Evolutionary conservation across 192 early-diverging fungal genomes (phyloP), one percentile per base, ranked within the genome.

Genomic region (Podila minutissima): DNA sequence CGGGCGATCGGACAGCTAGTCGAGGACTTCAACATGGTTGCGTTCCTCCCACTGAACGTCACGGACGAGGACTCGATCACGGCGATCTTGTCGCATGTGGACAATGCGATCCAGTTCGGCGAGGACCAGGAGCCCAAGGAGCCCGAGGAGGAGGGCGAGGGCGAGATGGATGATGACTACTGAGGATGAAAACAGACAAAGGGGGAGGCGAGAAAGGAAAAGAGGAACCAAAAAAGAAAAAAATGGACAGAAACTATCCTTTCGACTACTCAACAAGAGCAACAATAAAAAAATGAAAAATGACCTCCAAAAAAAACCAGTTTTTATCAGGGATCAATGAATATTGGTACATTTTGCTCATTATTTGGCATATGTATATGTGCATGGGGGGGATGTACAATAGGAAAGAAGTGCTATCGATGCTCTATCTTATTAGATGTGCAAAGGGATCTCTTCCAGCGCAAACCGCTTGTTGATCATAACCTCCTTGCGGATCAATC

Each of bases 1-100:
- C 83, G 87, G 62, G 96, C 97, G 1, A 88, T 99, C 67, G 97
- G 95, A 38, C 91, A 92, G 66, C 83, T 99, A 72, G 92, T 93
- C 72, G 96, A 98, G 35, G 96, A 98, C 74, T 98, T 93, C 75
- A 98, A 95, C 83, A 97, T 99, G 97, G 98, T 99, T 12, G 89
- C 88, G 55, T 98, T 98, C 75, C 72, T 99, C 60, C 97, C 97
- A 53, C 84, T 99, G 24, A 95, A 99, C 79, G 93, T 97, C 61
- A 89, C 88, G 51, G 96, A 99, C 74, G 98, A 99, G 71, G 97
- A 98, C 69, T 97, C 95, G 9, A 85, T 99, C 20, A 92, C 91
- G 31, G 89, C 92, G 29, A 86, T 99, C 20, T 79, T 99, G 37
- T 94, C 93, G 17, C 93, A 95, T 68, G 90, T 97, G 2, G 98